Conservation (phyloP, 257 asterid species). For the Solanum raphanifolium region DNA sequence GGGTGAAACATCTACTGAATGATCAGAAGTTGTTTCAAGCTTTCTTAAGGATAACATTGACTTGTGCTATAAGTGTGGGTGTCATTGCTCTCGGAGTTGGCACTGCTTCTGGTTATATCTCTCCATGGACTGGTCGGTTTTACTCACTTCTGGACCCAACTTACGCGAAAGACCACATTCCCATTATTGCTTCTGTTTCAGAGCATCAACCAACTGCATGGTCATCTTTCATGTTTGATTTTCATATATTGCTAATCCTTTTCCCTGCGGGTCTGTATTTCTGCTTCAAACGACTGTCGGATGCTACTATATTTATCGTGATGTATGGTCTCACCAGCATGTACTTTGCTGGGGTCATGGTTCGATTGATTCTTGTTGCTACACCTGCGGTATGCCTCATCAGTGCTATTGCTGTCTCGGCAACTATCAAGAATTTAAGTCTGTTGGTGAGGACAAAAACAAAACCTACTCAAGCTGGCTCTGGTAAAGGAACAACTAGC, state of each 20-base stretch:
- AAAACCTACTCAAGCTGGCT: slow-evolving; percentile 41
- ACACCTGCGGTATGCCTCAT: slow-evolving; percentile 98
- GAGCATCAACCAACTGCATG: slow-evolving; percentile 99
- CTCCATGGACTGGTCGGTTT: slow-evolving; percentile 99
- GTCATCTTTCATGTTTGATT: slow-evolving; percentile 99
- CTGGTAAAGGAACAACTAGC: slow-evolving; percentile 58
- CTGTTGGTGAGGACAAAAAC: slow-evolving; percentile 71
- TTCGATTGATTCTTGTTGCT: slow-evolving; percentile 92
- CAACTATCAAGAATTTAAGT: slow-evolving; percentile 84
- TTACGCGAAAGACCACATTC: slow-evolving; percentile 95
- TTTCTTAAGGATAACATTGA: slow-evolving; percentile 78
- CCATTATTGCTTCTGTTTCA: slow-evolving; percentile 96
- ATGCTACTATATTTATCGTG: slow-evolving; percentile 90
- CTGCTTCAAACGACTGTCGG: slow-evolving; percentile 97
- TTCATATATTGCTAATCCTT: slow-evolving; percentile 70
- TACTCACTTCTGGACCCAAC: slow-evolving; percentile 97
- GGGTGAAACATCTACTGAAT: slow-evolving; percentile 81
- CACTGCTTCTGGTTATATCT: slow-evolving; percentile 93
- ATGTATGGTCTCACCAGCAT: slow-evolving; percentile 98
- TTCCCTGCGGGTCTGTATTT: slow-evolving; percentile 97
- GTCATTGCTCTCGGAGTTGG: slow-evolving; percentile 84
- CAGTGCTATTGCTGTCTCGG: slow-evolving; percentile 97
- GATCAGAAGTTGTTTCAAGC: slow-evolving; percentile 86
- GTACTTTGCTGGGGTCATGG: slow-evolving; percentile 99
- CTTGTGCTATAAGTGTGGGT: slow-evolving; percentile 73